Conservation (phyloP, 805 yeast genomes). For the Candida awuae region DNA sequence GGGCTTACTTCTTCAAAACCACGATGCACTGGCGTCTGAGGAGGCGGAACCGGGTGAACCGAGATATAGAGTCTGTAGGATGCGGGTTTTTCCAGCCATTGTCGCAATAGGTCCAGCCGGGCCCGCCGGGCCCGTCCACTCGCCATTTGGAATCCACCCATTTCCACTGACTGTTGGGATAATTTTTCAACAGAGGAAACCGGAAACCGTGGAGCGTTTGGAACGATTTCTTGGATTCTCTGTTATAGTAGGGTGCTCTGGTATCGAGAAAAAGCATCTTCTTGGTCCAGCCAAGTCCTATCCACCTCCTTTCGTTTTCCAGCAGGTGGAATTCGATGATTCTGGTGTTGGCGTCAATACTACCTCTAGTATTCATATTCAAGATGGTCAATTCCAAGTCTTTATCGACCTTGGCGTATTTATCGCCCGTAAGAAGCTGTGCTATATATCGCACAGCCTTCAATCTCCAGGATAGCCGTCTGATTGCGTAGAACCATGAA, state of each 20-base stretch:
- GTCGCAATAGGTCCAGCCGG: constrained; percentile 52
- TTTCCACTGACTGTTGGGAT: constrained; percentile 40
- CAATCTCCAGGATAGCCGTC: constrained; percentile 45
- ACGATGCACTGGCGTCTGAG: constrained; percentile 35
- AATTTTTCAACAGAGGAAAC: constrained; percentile 38
- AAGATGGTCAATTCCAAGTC: constrained; percentile 7
- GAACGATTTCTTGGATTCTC: constrained; percentile 26
- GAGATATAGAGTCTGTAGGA: constrained; percentile 37
- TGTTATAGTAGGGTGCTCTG: constrained; percentile 40
- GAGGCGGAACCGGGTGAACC: constrained; percentile 44
- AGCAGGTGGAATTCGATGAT: constrained; percentile 42
- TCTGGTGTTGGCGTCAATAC: constrained; percentile 29
- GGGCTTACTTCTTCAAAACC: neutral
- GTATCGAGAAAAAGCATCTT: constrained; percentile 42
- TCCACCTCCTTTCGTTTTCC: constrained; percentile 56
- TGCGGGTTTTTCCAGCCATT: constrained; percentile 40
- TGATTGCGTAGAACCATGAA: constrained; percentile 38
- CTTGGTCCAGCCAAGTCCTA: constrained; percentile 53
- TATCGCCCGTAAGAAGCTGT: constrained; percentile 36
- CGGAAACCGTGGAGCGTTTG: constrained; percentile 31
- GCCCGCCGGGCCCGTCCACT: too few species aligned
- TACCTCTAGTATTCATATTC: constrained; percentile 9
- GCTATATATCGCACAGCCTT: constrained; percentile 33
- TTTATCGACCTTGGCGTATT: constrained; percentile 16
- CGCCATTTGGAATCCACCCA: constrained; percentile 52